phyloP scores from a whole-genome alignment of 768 basidiomycete genomes.

The Hebeloma cylindrosporum region DNA sequence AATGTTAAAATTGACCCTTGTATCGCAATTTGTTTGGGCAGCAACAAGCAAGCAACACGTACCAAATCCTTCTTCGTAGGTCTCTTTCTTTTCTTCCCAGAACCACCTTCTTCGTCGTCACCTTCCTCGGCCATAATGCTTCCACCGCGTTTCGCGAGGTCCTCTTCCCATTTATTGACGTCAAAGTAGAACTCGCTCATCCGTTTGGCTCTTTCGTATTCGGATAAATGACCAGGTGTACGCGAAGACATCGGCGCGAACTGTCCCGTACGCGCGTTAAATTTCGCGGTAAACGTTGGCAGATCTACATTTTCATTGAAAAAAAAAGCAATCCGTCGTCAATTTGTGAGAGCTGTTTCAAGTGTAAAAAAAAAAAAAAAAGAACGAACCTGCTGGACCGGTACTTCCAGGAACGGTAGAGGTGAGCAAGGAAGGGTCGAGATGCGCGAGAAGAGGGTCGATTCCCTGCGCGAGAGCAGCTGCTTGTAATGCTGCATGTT shows the following conservation, averaged over 20 bases:
- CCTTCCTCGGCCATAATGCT: constrained; percentile 36
- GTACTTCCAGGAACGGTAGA: constrained; percentile 27
- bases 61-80: constrained; percentile 86
- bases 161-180: constrained; percentile 73
- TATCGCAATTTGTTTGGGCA: background rate
- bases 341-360: constrained; percentile 12
- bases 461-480: constrained; percentile 80
- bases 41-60: constrained; percentile 28
- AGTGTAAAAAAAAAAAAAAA: background rate
- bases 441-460: constrained; percentile 76
- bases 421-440: constrained; percentile 70
- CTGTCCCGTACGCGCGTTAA: constrained; percentile 80
- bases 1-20: constrained; percentile 2
- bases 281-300: constrained; percentile 63
- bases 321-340: too few species aligned
- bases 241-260: constrained; percentile 68
- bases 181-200: constrained; percentile 92
- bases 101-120: constrained; percentile 46
- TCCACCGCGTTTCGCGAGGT: constrained; percentile 52
- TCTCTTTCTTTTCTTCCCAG: constrained; percentile 72
- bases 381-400: background rate
- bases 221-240: constrained; percentile 74
- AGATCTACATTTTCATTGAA: too few species aligned
- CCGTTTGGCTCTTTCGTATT: constrained; percentile 77
- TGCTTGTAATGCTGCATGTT: constrained; percentile 56